Evolutionary conservation across 2,329 filamentous ascomycete genomes (phyloP), one percentile per base, ranked within the genome.

Genomic region (Orbilia javanica): DNA sequence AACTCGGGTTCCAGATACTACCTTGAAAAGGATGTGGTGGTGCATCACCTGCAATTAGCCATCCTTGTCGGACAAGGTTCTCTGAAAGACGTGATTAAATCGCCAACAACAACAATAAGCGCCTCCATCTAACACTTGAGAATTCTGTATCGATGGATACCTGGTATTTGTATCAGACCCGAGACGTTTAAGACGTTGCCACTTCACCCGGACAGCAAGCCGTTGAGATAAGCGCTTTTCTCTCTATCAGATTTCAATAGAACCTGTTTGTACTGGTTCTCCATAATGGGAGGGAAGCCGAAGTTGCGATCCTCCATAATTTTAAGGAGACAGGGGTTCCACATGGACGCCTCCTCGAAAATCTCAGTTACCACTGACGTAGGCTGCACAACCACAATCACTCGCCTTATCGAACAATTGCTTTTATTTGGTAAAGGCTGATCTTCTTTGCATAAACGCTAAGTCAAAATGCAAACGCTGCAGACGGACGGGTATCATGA

Each of bases 1-100:
- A 20, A 50, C 18, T 53, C 27, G 13, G 13, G 18, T 46, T 63
- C 31, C 13, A n/a, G 34, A 52, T 53, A 55, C 36, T 31, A 39
- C 22, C 36, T 36, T 36, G 44, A 55, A 29, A 31, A 52, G 27
- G 42, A 67, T 70, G 52, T 57, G 57, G 57, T 66, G 52, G 70
- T 73, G 72, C 71, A 76, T 76, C 64, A 71, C 60, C 66, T 77
- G 73, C 20, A 76, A 76, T 76, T 73, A 65, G 60, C 36, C 72
- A 76, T 70, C 72, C 72, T 57, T 27, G 65, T 52, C 57, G 22
- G 42, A 36, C 66, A 70, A 53, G 70, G 70, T 34, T 20, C 11
- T 44, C 18, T 15, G n/a, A 25, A 77, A 68, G 27, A 60, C 53
- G 64, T 75, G 71, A 75, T 63, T 57, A 34, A 25, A 44, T 34